Evolutionary conservation across 2,329 filamentous ascomycete species (phyloP), one percentile per base, ranked within the genome.

Genomic region (Paradendryphiella salina): DNA sequence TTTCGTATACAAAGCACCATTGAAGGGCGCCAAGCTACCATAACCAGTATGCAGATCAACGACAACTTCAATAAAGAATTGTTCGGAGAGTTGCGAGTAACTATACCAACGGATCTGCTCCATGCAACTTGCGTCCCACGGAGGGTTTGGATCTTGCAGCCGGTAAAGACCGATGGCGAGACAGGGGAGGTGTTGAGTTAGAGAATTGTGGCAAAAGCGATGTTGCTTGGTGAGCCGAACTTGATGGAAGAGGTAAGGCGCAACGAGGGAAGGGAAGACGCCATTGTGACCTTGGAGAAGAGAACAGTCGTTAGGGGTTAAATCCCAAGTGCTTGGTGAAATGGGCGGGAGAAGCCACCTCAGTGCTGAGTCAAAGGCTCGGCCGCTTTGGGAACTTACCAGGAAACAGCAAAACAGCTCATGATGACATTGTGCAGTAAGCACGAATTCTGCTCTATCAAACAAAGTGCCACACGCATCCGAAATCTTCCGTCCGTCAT

Each of bases 221-320:
- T 55, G 15, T 34, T 61, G 23, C 56, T 61, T 23, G 58, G 58
- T 31, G 58, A 61, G 17, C 48, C 58, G 3, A 44, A 57, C 18
- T 42, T 59, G 29, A 49, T 35, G 26, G 29, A 11, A 5, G 48
- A 57, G 10, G 38, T 32, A 9, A 37, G 20, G 28, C 17, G 5
- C 2, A 46, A 47, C 15, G 18, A 18, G 15, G 46, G 35, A 18
- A 47, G 17, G 14, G 36, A 48, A 2, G 46, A 45, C 17, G 51
- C 54, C 23, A 9, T 26, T 9, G 23, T 26, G 23, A 26, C 23
- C 23, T 26, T 26, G 23, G 23, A 9, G 8, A 9, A 26, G 23
- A 26, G 23, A 6, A 10, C 23, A 9, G 23, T 26, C 10, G 23
- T 26, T 26, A 9, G 23, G 2, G 23, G 23, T 26, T 26, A 26